phyloP scores from a whole-genome alignment of 768 basidiomycete species.

The Gelatoporia subvermispora region DNA sequence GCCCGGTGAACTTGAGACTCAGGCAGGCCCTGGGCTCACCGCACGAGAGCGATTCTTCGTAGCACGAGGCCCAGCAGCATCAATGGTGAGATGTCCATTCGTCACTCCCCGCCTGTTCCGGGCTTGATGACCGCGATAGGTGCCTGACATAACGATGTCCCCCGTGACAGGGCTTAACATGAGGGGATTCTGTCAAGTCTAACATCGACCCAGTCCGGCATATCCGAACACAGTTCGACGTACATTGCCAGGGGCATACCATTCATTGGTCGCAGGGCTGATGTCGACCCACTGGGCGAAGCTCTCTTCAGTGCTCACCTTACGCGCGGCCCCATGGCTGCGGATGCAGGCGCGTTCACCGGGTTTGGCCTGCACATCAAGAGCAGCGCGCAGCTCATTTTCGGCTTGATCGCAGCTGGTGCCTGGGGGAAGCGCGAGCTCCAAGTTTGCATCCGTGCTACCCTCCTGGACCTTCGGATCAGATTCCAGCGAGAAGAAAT shows the following conservation, averaged over 20 bases:
- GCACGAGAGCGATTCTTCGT: too few species aligned
- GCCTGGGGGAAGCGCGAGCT: slow-evolving; percentile 1
- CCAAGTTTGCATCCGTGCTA: neutral
- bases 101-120: too few species aligned
- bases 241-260: slow-evolving; percentile 1
- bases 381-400: neutral
- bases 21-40: too few species aligned
- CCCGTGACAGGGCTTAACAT: too few species aligned
- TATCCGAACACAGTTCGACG: neutral
- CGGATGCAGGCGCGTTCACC: neutral
- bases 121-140: too few species aligned
- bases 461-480: neutral
- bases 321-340: neutral
- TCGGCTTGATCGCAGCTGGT: slow-evolving; percentile 6
- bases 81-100: too few species aligned
- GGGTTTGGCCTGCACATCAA: neutral
- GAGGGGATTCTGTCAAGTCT: too few species aligned
- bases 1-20: too few species aligned
- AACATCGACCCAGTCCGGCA: too few species aligned
- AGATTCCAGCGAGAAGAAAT: neutral
- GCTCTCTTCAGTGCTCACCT: neutral
- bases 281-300: slow-evolving; percentile 3
- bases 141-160: too few species aligned
- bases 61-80: too few species aligned
- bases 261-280: slow-evolving; percentile 4